phyloP scores from a whole-genome alignment of 768 basidiomycete genomes.

The Pleurotus ostreatus region DNA sequence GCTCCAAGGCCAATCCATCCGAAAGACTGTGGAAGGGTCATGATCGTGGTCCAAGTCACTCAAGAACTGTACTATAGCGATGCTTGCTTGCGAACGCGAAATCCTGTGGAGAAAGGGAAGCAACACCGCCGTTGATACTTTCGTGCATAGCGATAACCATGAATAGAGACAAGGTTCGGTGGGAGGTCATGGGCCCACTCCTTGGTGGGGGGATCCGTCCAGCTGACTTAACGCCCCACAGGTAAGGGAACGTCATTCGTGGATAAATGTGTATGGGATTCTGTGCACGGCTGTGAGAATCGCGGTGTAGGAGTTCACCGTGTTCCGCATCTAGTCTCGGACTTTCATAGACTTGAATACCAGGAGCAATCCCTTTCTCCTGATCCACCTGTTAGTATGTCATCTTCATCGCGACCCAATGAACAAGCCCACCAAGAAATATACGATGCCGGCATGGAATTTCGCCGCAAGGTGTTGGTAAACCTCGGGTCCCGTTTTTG shows the following conservation, averaged over 20 bases:
- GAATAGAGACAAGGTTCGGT: background rate
- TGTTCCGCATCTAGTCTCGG: background rate
- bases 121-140: too few relatives aligned
- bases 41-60: conserved; percentile 12
- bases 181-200: background rate
- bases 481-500: too few relatives aligned
- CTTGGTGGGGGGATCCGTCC: background rate
- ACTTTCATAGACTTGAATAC: background rate
- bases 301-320: too few relatives aligned
- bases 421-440: conserved; percentile 35
- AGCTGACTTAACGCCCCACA: background rate
- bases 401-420: conserved; percentile 21
- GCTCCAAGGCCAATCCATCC: conserved; percentile 41
- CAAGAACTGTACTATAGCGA: background rate
- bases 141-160: background rate
- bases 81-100: too few relatives aligned
- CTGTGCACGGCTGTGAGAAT: background rate
- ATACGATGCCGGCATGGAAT: conserved; percentile 35
- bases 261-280: background rate
- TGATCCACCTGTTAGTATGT: conserved; percentile 14
- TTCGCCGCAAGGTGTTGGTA: conserved; percentile 41
- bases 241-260: background rate
- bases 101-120: too few relatives aligned
- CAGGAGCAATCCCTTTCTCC: background rate
- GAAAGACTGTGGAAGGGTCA: conserved; percentile 17